These are phyloP conservation scores for Aspergillus bridgeri DNA, from an alignment of 495 filamentous ascomycete genomes.

Conservation along the genomic window DNA sequence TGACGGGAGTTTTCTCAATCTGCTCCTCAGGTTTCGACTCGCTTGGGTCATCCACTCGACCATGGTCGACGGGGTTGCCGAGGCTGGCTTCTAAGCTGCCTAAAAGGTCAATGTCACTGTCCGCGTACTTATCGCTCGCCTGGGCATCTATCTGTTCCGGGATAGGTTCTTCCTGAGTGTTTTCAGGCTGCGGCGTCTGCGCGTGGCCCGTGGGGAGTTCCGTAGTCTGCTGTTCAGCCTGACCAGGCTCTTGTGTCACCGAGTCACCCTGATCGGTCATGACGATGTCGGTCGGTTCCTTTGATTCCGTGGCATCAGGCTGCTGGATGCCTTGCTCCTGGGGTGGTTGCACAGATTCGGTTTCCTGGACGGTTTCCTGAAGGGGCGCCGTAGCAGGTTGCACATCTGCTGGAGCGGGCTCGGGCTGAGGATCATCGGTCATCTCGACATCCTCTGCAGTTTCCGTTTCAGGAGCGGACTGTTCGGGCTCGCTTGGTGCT, in stretches of 20 bases:
- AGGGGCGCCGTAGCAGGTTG: background rate
- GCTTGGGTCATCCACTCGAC: background rate
- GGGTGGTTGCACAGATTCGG: background rate
- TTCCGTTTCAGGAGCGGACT: constrained; percentile 9
- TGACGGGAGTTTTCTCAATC: background rate
- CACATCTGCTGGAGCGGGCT: background rate
- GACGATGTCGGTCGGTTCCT: background rate
- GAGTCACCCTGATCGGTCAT: constrained; percentile 2
- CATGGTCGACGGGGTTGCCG: constrained; percentile 1
- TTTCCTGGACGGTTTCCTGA: background rate
- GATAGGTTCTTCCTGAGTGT: constrained; percentile 1
- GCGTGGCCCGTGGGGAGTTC: constrained; percentile 1
- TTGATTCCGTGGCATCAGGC: background rate
- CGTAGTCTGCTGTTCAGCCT: constrained; percentile 3
- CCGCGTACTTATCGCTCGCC: background rate
- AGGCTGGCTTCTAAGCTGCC: constrained; percentile 25
- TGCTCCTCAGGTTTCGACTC: background rate
- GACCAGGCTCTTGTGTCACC: background rate
- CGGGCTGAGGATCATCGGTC: constrained; percentile 13
- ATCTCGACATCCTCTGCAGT: constrained; percentile 31
- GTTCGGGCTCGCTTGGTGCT: constrained; percentile 7
- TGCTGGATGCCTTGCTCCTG: background rate
- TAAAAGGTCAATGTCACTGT: constrained; percentile 17
- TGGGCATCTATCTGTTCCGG: constrained; percentile 6
- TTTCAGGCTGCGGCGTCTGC: constrained; percentile 2